Conservation (phyloP, 2,329 filamentous ascomycete species). For the Penicillium thymicola region DNA sequence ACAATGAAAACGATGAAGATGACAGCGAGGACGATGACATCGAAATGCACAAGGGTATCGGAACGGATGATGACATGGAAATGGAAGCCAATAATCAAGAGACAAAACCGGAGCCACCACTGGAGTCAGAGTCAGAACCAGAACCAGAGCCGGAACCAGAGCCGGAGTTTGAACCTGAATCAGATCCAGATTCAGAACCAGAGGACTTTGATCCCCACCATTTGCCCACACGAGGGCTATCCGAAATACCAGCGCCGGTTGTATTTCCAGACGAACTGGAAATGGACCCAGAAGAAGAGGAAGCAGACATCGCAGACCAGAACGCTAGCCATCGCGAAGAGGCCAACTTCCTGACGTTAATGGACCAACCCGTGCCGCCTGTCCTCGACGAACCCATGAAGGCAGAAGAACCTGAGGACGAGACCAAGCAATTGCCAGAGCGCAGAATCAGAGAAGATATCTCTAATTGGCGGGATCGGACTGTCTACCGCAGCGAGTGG, state of each 20-base stretch:
- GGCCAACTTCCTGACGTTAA: constrained; percentile 41
- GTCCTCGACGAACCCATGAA: constrained; percentile 19
- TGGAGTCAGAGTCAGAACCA: background rate
- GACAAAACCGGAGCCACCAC: background rate
- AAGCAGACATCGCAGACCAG: constrained; percentile 50
- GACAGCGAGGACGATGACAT: constrained; percentile 14
- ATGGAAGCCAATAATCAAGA: background rate
- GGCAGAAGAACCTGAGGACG: constrained; percentile 18
- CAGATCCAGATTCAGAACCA: background rate
- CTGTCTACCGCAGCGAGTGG: constrained; percentile 51
- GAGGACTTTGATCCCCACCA: background rate
- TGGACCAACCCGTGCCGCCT: constrained; percentile 32
- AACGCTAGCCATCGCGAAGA: constrained; percentile 47
- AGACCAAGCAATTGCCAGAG: constrained; percentile 23
- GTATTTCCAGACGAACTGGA: constrained; percentile 12
- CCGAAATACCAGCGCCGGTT: background rate
- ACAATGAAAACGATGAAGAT: constrained; percentile 39
- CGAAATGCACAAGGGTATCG: constrained; percentile 1
- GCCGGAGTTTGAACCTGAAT: background rate
- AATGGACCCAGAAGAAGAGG: constrained; percentile 40
- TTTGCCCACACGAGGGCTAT: background rate
- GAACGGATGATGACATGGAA: constrained; percentile 4
- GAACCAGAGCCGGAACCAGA: background rate
- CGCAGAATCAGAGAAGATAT: constrained; percentile 37
- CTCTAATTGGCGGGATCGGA: constrained; percentile 48